Percentiles rank a stretch among this genome's conserved stretches.
Evolutionary conservation across 148 eudicot species (phyloP).

Genomic region (Fallopia convolvulus): DNA sequence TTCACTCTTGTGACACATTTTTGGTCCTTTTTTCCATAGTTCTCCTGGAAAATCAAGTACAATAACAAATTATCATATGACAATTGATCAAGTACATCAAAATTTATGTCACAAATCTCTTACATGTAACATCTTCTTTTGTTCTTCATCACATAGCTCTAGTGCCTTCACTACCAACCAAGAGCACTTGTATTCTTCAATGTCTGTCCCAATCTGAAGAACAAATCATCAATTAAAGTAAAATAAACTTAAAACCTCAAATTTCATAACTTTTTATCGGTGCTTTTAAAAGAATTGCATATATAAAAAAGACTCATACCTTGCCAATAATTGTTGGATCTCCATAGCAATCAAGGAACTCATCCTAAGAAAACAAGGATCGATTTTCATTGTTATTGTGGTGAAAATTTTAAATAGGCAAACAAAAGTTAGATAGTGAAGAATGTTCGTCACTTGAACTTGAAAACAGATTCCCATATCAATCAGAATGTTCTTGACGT

Average conservation of each 20-base stretch:
- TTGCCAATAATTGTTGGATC: conserved; percentile 62
- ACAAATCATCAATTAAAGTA: neutral
- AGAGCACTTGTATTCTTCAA: conserved; percentile 81
- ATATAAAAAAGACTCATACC: conserved; percentile 39
- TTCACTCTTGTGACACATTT: conserved; percentile 70
- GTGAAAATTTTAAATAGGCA: neutral
- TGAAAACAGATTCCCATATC: conserved; percentile 76
- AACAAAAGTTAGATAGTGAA: neutral
- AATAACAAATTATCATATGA: neutral
- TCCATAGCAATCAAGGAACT: conserved; percentile 70
- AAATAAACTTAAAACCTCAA: neutral
- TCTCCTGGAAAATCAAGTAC: conserved; percentile 40
- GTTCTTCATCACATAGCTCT: conserved; percentile 65
- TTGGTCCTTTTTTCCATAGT: conserved; percentile 75
- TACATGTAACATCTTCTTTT: conserved; percentile 55
- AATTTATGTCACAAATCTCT: conserved; percentile 13
- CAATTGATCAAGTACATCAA: neutral
- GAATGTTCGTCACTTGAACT: conserved; percentile 42
- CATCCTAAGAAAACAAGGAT: conserved; percentile 41
- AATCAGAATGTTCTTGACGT: conserved; percentile 43
- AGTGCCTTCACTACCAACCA: conserved; percentile 92
- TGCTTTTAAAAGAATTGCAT: neutral
- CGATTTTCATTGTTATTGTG: neutral
- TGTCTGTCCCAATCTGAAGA: conserved; percentile 77
- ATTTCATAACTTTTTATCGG: neutral